Percentiles rank a stretch among this genome's conserved stretches.
Conservation (phyloP, 768 basidiomycete genomes). For the Termitomyces sp. region DNA sequence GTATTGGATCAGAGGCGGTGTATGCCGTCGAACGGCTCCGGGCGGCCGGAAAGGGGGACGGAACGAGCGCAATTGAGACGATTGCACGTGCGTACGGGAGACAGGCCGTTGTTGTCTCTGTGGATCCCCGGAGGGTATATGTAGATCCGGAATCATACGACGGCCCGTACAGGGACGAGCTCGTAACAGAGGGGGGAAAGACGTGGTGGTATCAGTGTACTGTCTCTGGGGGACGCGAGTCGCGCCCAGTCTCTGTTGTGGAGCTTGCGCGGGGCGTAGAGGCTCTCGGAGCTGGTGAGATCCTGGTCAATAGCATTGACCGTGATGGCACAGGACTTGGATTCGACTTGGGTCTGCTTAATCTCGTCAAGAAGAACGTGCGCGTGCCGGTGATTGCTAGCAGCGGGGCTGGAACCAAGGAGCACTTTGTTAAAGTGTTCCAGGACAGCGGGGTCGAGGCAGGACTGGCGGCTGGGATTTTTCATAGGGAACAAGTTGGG, state of each 20-base stretch:
- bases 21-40: constrained; percentile 84
- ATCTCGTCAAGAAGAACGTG: constrained; percentile 69
- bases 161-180: constrained; percentile 62
- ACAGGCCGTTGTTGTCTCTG: constrained; percentile 97
- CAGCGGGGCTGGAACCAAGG: constrained; percentile 80
- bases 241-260: constrained; percentile 77
- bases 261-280: constrained; percentile 93
- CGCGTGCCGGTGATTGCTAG: constrained; percentile 92
- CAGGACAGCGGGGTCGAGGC: constrained; percentile 76
- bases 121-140: constrained; percentile 88
- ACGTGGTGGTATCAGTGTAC: constrained; percentile 99
- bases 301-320: constrained; percentile 94
- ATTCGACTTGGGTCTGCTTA: constrained; percentile 83
- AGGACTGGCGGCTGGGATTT: constrained; percentile 94
- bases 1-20: constrained; percentile 95
- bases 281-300: constrained; percentile 87
- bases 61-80: constrained; percentile 85
- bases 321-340: constrained; percentile 90
- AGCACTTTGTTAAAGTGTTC: constrained; percentile 90
- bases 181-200: constrained; percentile 53
- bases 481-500: constrained; percentile 84
- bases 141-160: constrained; percentile 62
- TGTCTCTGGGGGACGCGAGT: constrained; percentile 86
- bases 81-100: constrained; percentile 87
- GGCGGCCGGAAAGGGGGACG: constrained; percentile 46